Conservation (phyloP, 495 filamentous ascomycete species). For the Aspergillus ellipticus region DNA sequence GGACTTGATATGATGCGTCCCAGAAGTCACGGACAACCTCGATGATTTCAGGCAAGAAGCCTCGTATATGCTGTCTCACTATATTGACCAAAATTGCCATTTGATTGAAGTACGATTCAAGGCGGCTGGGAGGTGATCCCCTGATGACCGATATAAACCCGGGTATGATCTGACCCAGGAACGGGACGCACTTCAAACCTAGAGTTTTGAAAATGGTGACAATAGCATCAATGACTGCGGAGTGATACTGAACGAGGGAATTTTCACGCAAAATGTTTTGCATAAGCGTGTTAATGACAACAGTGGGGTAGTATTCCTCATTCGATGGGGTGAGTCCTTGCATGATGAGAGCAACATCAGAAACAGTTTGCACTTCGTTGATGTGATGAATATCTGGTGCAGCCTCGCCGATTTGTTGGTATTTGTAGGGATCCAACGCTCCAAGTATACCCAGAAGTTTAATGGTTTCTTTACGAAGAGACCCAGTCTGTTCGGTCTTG, state of each 20-base stretch:
- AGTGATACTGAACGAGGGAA: conserved; percentile 84
- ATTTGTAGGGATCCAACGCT: conserved; percentile 91
- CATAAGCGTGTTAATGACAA: conserved; percentile 92
- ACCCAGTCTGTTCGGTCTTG: conserved; percentile 78
- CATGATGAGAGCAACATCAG: conserved; percentile 97
- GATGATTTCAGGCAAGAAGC: conserved; percentile 79
- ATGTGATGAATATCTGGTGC: conserved; percentile 49
- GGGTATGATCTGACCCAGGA: conserved; percentile 87
- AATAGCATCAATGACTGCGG: conserved; percentile 93
- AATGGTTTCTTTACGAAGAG: conserved; percentile 87
- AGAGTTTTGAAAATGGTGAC: conserved; percentile 98
- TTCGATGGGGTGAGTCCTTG: conserved; percentile 92
- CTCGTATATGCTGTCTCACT: conserved; percentile 91
- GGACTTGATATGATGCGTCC: conserved; percentile 68
- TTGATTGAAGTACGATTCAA: conserved; percentile 97
- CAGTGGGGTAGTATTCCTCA: conserved; percentile 97
- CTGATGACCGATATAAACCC: conserved; percentile 86
- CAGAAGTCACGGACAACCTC: conserved; percentile 82
- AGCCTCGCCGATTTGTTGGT: conserved; percentile 60
- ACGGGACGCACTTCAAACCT: conserved; percentile 90
- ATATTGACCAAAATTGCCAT: conserved; percentile 88
- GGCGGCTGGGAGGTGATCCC: conserved; percentile 62
- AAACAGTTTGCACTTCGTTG: conserved; percentile 61
- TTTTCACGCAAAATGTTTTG: conserved; percentile 81
- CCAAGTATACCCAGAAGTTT: conserved; percentile 95